Percentiles rank a stretch among this genome's conserved stretches.
These are phyloP conservation scores for Solanum neorickii DNA, from an alignment of 257 asterid genomes.

Conservation along the genomic window DNA sequence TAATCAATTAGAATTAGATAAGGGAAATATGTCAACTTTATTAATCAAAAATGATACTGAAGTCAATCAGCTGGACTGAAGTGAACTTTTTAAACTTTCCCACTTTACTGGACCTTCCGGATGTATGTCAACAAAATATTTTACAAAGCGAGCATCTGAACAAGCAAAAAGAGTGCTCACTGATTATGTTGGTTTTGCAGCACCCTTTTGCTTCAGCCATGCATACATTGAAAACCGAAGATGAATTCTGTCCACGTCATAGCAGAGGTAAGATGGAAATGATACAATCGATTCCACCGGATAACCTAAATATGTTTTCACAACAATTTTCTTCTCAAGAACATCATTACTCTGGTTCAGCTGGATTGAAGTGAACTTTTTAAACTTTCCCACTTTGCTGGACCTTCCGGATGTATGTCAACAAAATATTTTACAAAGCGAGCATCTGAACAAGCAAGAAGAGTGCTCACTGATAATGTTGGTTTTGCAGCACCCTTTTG, in stretches of 20 bases:
- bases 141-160: slow-evolving; percentile 53
- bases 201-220: slow-evolving; percentile 74
- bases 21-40: background rate
- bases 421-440: slow-evolving; percentile 65
- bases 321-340: slow-evolving; percentile 50
- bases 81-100: slow-evolving; percentile 37
- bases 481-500: slow-evolving; percentile 70
- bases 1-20: background rate
- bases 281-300: slow-evolving; percentile 53
- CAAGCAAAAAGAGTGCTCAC: slow-evolving; percentile 69
- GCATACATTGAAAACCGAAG: slow-evolving; percentile 61
- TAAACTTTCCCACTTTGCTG: slow-evolving; percentile 54
- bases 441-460: slow-evolving; percentile 63
- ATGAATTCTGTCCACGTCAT: slow-evolving; percentile 57
- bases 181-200: slow-evolving; percentile 57
- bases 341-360: slow-evolving; percentile 62
- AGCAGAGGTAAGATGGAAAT: slow-evolving; percentile 72
- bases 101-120: slow-evolving; percentile 75
- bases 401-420: slow-evolving; percentile 68
- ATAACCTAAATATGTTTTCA: slow-evolving; percentile 46
- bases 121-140: slow-evolving; percentile 60
- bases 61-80: slow-evolving; percentile 12
- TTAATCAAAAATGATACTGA: background rate
- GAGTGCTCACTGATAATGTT: slow-evolving; percentile 53
- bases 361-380: slow-evolving; percentile 14